Percentiles rank a stretch among this genome's conserved stretches.
These are phyloP conservation scores for Peniophora sp. DNA, from an alignment of 1,284 basidiomycete species.

Conservation along the genomic window DNA sequence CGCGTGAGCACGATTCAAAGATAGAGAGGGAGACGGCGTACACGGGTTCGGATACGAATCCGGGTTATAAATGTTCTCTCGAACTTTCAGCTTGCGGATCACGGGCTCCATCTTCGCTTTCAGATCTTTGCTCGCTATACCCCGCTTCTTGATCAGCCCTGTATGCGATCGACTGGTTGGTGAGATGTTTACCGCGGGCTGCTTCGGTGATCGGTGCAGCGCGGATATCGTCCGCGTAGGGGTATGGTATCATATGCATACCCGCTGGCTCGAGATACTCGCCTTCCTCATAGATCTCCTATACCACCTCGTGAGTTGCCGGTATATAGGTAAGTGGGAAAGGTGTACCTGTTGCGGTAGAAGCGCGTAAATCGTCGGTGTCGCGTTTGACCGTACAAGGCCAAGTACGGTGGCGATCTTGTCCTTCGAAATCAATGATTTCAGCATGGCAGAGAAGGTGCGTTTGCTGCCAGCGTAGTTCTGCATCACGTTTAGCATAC, in stretches of 20 bases:
- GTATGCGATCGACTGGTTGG: not conserved
- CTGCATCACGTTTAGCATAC: conserved; percentile 27
- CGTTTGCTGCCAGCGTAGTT: conserved; percentile 85
- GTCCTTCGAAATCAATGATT: conserved; percentile 75
- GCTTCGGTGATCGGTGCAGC: conserved; percentile 55
- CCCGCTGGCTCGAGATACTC: conserved; percentile 84
- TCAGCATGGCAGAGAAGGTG: conserved; percentile 83
- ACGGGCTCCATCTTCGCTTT: conserved; percentile 34
- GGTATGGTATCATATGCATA: conserved; percentile 86
- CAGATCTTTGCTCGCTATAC: not conserved
- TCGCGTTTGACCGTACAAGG: conserved; percentile 63
- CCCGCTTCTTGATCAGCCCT: not conserved
- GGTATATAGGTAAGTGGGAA: conserved; percentile 6
- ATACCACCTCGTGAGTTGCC: too few species aligned
- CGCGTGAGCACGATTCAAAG: conserved; percentile 2
- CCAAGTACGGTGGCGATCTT: conserved; percentile 78
- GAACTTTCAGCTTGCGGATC: conserved; percentile 75
- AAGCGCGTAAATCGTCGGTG: conserved; percentile 79
- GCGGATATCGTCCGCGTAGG: conserved; percentile 93
- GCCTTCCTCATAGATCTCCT: conserved; percentile 39
- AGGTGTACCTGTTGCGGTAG: conserved; percentile 67
- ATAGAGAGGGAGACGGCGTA: conserved; percentile 26
- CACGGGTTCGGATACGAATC: conserved; percentile 92
- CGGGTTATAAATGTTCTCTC: conserved; percentile 76
- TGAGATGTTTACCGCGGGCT: conserved; percentile 38